A percentile compares a stretch with the other conserved stretches of the same genome.
These are phyloP conservation scores for Pseudopithomyces chartarum DNA, from an alignment of 2,329 filamentous ascomycete genomes.

Conservation along the genomic window DNA sequence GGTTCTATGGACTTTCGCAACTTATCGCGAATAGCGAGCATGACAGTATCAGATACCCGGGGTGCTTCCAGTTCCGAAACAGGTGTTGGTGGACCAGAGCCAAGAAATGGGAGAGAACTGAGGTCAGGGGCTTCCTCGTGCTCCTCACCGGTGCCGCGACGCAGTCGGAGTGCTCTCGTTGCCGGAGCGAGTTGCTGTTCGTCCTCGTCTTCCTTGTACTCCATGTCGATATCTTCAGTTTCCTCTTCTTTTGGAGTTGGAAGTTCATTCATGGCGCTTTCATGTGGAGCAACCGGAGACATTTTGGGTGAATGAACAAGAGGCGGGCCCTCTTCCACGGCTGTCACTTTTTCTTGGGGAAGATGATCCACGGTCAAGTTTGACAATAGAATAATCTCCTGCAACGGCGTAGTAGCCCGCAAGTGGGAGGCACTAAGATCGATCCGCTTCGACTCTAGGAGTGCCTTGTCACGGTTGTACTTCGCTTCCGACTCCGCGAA, in stretches of 20 bases:
- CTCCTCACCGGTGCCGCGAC: conserved; percentile 36
- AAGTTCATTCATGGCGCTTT: conserved; percentile 29
- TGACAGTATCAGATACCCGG: conserved; percentile 39
- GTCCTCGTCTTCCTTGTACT: conserved; percentile 25
- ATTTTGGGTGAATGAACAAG: conserved; percentile 19
- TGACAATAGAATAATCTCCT: conserved; percentile 49
- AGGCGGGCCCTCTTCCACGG: conserved; percentile 23
- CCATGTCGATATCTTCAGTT: conserved; percentile 37
- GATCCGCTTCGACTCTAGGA: conserved; percentile 49
- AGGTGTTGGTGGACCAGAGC: conserved; percentile 50
- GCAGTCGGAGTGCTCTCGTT: conserved; percentile 36
- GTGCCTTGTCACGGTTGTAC: conserved; percentile 52
- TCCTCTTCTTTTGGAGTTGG: conserved; percentile 44
- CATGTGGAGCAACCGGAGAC: conserved; percentile 16
- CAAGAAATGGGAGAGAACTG: conserved; percentile 51
- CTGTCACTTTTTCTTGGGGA: conserved; percentile 21
- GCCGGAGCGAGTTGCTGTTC: conserved; percentile 37
- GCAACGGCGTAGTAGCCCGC: conserved; percentile 50
- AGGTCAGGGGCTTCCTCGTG: conserved; percentile 48
- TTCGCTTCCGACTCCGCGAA: conserved; percentile 53
- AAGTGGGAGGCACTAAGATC: conserved; percentile 50
- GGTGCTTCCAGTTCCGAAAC: conserved; percentile 49
- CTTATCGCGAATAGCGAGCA: conserved; percentile 42
- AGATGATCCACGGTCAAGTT: conserved; percentile 43
- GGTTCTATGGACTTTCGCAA: conserved; percentile 41